Percentiles rank a stretch among this genome's conserved stretches.
These are phyloP conservation scores for Helotiales sp. DNA, from an alignment of 2,329 filamentous ascomycete species.

Conservation along the genomic window DNA sequence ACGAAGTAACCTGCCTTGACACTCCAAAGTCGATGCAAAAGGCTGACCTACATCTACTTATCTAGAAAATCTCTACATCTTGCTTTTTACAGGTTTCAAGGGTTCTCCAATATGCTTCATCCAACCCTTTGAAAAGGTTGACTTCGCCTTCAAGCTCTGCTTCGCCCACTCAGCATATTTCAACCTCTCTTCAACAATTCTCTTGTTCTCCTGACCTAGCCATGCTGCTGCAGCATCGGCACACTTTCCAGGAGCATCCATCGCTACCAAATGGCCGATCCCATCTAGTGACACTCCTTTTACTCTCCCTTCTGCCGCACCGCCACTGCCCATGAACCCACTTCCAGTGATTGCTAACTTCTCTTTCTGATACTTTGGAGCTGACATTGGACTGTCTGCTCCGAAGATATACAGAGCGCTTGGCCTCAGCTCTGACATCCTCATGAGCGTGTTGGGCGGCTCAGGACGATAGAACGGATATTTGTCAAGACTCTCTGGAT, in stretches of 20 bases:
- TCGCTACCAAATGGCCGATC: conserved; percentile 77
- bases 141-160: conserved; percentile 52
- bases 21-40: too few species aligned
- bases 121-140: conserved; percentile 55
- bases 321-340: conserved; percentile 67
- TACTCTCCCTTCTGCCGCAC: conserved; percentile 64
- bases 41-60: neutral
- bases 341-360: conserved; percentile 66
- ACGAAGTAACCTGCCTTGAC: too few species aligned
- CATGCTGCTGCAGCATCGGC: conserved; percentile 61
- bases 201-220: conserved; percentile 54
- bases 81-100: conserved; percentile 14
- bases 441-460: conserved; percentile 52
- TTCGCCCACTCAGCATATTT: conserved; percentile 54
- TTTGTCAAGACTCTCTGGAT: conserved; percentile 26
- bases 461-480: conserved; percentile 69
- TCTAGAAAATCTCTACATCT: too few species aligned
- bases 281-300: conserved; percentile 62
- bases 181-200: conserved; percentile 58
- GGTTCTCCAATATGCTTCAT: conserved; percentile 31
- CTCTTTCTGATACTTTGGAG: conserved; percentile 48
- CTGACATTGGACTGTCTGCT: conserved; percentile 55
- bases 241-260: conserved; percentile 71
- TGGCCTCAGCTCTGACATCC: conserved; percentile 62
- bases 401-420: conserved; percentile 71